These are phyloP conservation scores for Rubus idaeus DNA, from an alignment of 306 rosid genomes.

Conservation along the genomic window DNA sequence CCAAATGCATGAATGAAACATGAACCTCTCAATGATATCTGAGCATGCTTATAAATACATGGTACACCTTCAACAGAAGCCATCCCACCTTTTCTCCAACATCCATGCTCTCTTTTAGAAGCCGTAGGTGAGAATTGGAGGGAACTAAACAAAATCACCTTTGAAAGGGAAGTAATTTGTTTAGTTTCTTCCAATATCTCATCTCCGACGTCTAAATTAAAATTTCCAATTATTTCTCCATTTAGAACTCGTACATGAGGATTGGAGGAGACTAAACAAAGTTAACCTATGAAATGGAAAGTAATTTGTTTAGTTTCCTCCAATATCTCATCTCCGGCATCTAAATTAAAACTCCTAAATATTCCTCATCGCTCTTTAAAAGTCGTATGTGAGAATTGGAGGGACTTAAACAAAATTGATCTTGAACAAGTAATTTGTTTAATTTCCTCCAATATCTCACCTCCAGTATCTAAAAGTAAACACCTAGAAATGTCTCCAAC, in stretches of 20 bases:
- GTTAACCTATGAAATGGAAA: neutral
- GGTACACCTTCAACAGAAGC: neutral
- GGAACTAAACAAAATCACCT: neutral
- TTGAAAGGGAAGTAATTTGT: neutral
- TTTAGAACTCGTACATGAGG: conserved; percentile 3
- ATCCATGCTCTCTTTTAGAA: neutral
- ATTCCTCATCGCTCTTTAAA: no score
- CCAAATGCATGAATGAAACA: conserved; percentile 1
- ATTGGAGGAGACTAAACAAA: neutral
- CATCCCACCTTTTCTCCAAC: neutral
- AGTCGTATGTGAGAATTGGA: neutral
- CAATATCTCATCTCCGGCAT: neutral
- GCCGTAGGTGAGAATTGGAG: conserved; percentile 7
- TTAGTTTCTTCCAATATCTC: conserved; percentile 6
- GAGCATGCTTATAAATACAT: neutral
- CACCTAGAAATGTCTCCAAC: no score
- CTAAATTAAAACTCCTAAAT: neutral
- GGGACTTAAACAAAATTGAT: neutral
- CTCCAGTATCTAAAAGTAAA: neutral
- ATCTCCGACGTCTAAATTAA: neutral
- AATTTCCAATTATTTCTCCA: neutral
- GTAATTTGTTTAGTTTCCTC: neutral
- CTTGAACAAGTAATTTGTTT: neutral
- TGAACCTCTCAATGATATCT: neutral
- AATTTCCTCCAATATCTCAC: conserved; percentile 9